phyloP scores from a whole-genome alignment of 192 early-diverging fungal species.

The Spinellus fusiger region DNA sequence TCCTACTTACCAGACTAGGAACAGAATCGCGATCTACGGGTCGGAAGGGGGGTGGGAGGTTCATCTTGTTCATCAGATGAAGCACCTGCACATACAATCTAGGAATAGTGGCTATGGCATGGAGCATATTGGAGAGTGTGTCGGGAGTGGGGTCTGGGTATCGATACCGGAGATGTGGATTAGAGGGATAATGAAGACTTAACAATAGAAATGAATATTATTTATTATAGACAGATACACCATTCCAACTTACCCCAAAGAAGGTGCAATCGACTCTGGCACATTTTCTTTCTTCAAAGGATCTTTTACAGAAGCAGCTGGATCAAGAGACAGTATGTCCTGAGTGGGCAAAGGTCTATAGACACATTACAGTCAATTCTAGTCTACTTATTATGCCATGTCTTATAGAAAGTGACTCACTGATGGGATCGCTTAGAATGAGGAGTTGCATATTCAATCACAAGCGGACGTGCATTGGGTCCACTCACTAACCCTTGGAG shows the following conservation, averaged over 20 bases:
- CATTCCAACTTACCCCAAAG: constrained; percentile 26
- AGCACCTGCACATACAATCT: constrained; percentile 54
- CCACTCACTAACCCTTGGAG: constrained; percentile 18
- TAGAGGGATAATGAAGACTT: constrained; percentile 31
- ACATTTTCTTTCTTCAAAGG: background rate
- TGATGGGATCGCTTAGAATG: constrained; percentile 10
- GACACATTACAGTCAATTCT: background rate
- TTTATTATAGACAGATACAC: too few relatives aligned
- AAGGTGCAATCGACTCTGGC: constrained; percentile 25
- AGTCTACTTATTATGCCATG: background rate
- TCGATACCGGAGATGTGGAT: constrained; percentile 33
- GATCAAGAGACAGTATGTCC: too few relatives aligned
- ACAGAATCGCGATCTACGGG: constrained; percentile 7
- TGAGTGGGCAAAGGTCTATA: background rate
- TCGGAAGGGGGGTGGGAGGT: constrained; percentile 49
- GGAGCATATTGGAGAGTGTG: constrained; percentile 45
- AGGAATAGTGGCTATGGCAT: constrained; percentile 45
- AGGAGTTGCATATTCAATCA: constrained; percentile 37
- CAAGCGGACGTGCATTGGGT: constrained; percentile 16
- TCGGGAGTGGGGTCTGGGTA: constrained; percentile 43
- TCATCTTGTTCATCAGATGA: constrained; percentile 61
- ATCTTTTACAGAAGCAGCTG: background rate
- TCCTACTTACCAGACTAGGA: constrained; percentile 6
- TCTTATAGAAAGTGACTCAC: background rate
- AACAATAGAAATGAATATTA: background rate